Evolutionary conservation across 352 stramenopile genomes (phyloP), one percentile per base, ranked within the genome.

Genomic region (Elongisporangium prolatum): DNA sequence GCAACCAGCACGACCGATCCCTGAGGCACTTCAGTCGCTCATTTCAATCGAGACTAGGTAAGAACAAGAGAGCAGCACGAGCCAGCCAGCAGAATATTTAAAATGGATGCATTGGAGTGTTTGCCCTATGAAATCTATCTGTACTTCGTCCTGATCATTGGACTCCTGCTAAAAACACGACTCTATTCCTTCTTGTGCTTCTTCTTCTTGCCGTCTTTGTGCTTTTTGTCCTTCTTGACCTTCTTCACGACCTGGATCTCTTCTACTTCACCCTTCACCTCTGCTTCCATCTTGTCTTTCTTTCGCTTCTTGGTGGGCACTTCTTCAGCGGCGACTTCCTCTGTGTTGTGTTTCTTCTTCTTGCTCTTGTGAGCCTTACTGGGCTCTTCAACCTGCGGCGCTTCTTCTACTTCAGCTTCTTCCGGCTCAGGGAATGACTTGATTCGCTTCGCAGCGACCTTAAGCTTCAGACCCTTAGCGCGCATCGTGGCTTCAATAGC

Each of bases 401-500:
- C 59, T 63, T 75, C 64, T 10, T 61, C 56, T 24, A 60, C 59
- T 65, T 69, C 37, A 20, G 4, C 50, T 64, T 71, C 22, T 24
- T 48, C 47, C 24, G 52, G 16, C 14, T 61, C 21, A 48, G 54
- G 57, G 14, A 44, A 18, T 21, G 52, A 60, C n/a, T 5, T 62
- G 47, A 38, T 34, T 11, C 20, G 16, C 21, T 56, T 67, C 14
- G 50, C 50, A 40, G 50, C 24, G 21, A 54, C 54, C 50, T 65
- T 69, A 16, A 21, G 16, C 28, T 59, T 64, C 51, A 64, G 25
- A 10, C 34, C 61, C 60, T 69, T 59, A 47, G 70, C 64, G 9
- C 80, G 77, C 84, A 93, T 90, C 18, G 79, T 84, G 7, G 72
- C 82, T 56, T 91, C 82, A 64, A 94, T 91, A 34, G 84, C 79